Evolutionary conservation across 2,329 filamentous ascomycete genomes (phyloP).

Genomic region (Nemania sp.): DNA sequence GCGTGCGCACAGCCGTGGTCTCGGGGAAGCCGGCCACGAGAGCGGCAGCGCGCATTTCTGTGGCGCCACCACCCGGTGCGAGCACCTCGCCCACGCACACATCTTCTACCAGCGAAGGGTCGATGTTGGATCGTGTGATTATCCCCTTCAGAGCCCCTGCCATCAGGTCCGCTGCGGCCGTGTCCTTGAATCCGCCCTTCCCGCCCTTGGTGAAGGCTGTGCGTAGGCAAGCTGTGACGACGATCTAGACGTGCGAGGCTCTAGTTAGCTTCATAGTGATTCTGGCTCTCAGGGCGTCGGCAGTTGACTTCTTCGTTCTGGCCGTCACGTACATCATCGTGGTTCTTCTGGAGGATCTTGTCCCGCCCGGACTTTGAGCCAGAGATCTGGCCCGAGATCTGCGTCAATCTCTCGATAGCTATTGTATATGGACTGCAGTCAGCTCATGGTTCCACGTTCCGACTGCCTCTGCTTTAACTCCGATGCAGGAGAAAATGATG

Average conservation of each 20-base stretch:
- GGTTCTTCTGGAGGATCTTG: conserved; percentile 65
- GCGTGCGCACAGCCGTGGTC: conserved; percentile 76
- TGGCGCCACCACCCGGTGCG: conserved; percentile 89
- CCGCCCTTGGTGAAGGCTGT: conserved; percentile 92
- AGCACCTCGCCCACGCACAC: conserved; percentile 91
- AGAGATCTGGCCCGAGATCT: conserved; percentile 64
- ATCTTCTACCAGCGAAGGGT: conserved; percentile 87
- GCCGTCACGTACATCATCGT: conserved; percentile 61
- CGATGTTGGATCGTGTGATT: conserved; percentile 83
- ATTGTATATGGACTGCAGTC: conserved; percentile 18
- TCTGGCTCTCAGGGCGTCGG: not conserved
- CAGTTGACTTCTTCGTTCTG: not conserved
- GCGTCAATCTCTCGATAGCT: conserved; percentile 61
- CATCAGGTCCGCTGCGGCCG: conserved; percentile 81
- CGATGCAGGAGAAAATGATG: not conserved
- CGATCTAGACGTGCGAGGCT: conserved; percentile 57
- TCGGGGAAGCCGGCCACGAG: conserved; percentile 91
- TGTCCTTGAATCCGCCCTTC: conserved; percentile 95
- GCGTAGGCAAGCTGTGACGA: conserved; percentile 89
- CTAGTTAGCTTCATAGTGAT: conserved; percentile 10
- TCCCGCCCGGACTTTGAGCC: conserved; percentile 52
- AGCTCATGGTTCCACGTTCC: not conserved
- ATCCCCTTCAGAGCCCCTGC: conserved; percentile 80
- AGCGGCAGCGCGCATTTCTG: conserved; percentile 91
- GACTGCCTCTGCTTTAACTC: not conserved